Percentiles rank a stretch among this genome's conserved stretches.
Conservation (phyloP, 352 stramenopile species). For the Pythium monospermum region DNA sequence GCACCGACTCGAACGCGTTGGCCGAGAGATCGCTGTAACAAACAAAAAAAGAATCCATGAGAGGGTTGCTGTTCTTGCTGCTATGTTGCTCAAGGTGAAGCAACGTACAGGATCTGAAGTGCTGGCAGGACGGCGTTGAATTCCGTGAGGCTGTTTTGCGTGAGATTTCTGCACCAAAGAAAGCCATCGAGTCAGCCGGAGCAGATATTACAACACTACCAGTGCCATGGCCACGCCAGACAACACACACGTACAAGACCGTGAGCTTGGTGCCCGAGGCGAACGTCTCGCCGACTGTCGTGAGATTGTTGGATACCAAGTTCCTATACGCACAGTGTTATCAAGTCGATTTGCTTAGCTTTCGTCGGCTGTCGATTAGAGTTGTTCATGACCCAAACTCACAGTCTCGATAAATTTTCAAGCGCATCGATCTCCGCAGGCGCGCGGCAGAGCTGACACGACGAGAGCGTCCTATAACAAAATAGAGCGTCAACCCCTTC, state of each 20-base stretch:
- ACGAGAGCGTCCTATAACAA: not conserved
- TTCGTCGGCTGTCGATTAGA: too few relatives aligned
- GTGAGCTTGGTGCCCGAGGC: constrained; percentile 26
- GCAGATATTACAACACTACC: too few relatives aligned
- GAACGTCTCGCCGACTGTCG: constrained; percentile 27
- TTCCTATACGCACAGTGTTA: too few relatives aligned
- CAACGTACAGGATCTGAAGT: constrained; percentile 37
- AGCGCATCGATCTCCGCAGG: not conserved
- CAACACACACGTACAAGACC: constrained; percentile 44
- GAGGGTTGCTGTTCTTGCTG: too few relatives aligned
- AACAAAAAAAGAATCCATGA: not conserved
- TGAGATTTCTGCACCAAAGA: constrained; percentile 33
- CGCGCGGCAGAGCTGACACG: not conserved
- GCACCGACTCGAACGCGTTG: constrained; percentile 44
- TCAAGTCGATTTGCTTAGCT: too few relatives aligned
- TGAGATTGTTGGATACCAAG: constrained; percentile 41
- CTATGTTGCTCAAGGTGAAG: not conserved
- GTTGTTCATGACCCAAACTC: not conserved
- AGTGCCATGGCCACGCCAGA: too few relatives aligned
- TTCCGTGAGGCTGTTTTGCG: constrained; percentile 33
- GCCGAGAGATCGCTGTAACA: constrained; percentile 41
- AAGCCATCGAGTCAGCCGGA: not conserved
- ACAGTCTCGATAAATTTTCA: not conserved
- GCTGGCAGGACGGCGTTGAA: constrained; percentile 36
- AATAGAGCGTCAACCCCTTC: not conserved